Conservation (phyloP, 2,329 filamentous ascomycete genomes). For the Dothidotthia symphoricarpi region DNA sequence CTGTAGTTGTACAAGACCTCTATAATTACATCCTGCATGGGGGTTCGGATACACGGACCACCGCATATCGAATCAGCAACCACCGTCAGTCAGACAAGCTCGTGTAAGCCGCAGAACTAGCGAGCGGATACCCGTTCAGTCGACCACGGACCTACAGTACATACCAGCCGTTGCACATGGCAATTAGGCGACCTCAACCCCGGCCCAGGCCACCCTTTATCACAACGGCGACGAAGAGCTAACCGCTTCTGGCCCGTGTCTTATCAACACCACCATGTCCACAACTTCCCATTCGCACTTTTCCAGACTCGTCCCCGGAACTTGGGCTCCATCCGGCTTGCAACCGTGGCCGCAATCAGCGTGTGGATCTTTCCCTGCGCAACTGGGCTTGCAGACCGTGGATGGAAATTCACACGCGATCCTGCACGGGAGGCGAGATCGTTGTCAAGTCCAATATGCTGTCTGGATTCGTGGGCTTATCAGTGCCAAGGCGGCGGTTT, state of each 20-base stretch:
- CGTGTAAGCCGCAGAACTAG: slow-evolving; percentile 13
- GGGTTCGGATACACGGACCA: slow-evolving; percentile 27
- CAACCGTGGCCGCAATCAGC: slow-evolving; percentile 10
- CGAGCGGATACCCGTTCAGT: too few species aligned
- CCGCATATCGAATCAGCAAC: slow-evolving; percentile 16
- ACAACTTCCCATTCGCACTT: slow-evolving; percentile 13
- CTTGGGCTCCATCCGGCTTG: slow-evolving; percentile 12
- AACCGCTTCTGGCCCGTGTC: slow-evolving; percentile 10
- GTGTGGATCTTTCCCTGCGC: slow-evolving; percentile 10
- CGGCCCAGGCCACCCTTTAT: slow-evolving; percentile 20
- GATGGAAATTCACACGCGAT: slow-evolving; percentile 6
- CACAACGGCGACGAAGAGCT: slow-evolving; percentile 10
- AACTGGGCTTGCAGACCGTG: slow-evolving; percentile 10
- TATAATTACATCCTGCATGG: background rate
- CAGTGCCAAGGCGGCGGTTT: slow-evolving; percentile 30
- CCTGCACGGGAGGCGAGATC: background rate
- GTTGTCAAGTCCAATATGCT: too few species aligned
- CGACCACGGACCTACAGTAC: too few species aligned
- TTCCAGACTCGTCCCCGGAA: slow-evolving; percentile 7
- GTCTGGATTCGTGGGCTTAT: slow-evolving; percentile 35
- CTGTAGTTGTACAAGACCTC: too few species aligned
- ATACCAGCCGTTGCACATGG: slow-evolving; percentile 5
- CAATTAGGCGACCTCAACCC: slow-evolving; percentile 13
- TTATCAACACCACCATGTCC: slow-evolving; percentile 17
- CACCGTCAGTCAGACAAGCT: slow-evolving; percentile 13